phyloP scores from a whole-genome alignment of 331 rosid species.

The Quercus phellos region DNA sequence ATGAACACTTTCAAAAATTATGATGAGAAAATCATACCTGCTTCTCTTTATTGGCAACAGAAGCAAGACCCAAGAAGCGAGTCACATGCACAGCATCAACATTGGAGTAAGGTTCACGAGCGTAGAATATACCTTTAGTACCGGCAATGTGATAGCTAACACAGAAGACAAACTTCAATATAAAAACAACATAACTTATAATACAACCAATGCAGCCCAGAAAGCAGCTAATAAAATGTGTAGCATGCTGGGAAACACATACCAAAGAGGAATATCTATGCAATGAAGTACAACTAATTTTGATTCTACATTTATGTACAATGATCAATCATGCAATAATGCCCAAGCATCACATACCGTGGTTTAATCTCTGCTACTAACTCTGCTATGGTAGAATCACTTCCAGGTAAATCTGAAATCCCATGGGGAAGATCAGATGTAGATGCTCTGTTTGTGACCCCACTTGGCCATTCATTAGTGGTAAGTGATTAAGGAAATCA shows the following conservation, averaged over 20 bases:
- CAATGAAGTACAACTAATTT: neutral
- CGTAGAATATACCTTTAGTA: conserved; percentile 66
- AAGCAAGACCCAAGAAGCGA: conserved; percentile 90
- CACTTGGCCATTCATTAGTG: conserved; percentile 94
- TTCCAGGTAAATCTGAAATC: conserved; percentile 52
- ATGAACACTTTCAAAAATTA: neutral
- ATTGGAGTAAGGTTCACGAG: conserved; percentile 89
- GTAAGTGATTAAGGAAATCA: conserved; percentile 49
- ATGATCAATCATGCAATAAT: neutral
- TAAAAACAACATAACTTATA: conserved; percentile 7
- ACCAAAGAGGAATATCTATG: neutral
- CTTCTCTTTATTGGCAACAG: conserved; percentile 90
- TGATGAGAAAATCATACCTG: conserved; percentile 51
- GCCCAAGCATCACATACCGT: conserved; percentile 46
- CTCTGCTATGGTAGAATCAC: conserved; percentile 65
- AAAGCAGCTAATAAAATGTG: neutral
- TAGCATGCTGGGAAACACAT: neutral
- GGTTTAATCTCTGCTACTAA: conserved; percentile 91
- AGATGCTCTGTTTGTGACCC: conserved; percentile 57
- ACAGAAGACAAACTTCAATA: conserved; percentile 25
- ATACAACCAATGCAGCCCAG: neutral
- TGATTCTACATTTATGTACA: neutral
- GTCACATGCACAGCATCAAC: conserved; percentile 80
- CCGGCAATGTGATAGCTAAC: conserved; percentile 93
- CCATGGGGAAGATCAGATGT: conserved; percentile 55